Evolutionary conservation across 352 stramenopile species (phyloP).

Genomic region (Pythium plurisporium): DNA sequence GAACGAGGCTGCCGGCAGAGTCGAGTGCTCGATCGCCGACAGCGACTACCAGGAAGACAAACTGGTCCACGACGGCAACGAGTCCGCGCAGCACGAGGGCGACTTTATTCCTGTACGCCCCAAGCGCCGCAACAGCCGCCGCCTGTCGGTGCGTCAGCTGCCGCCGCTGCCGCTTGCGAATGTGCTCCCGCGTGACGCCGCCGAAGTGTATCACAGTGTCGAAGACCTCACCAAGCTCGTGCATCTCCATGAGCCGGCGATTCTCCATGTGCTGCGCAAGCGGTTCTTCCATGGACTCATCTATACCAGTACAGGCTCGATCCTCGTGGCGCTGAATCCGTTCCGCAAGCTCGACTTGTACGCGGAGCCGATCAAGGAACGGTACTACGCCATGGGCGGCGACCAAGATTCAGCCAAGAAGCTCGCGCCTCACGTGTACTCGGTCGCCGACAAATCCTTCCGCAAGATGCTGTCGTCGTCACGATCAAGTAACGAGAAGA

Average conservation of each 20-base stretch:
- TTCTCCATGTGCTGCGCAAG: slow-evolving; percentile 78
- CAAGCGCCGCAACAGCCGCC: slow-evolving; percentile 49
- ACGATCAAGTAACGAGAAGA: slow-evolving; percentile 31
- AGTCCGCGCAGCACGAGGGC: slow-evolving; percentile 21
- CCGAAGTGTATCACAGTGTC: slow-evolving; percentile 59
- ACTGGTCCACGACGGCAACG: slow-evolving; percentile 21
- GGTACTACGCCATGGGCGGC: slow-evolving; percentile 59
- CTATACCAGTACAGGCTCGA: slow-evolving; percentile 87
- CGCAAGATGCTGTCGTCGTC: slow-evolving; percentile 71
- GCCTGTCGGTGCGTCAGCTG: slow-evolving; percentile 35
- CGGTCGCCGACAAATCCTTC: slow-evolving; percentile 78
- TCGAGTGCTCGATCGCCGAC: slow-evolving; percentile 58
- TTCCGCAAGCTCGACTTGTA: slow-evolving; percentile 74
- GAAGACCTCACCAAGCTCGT: slow-evolving; percentile 90
- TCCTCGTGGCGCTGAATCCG: slow-evolving; percentile 83
- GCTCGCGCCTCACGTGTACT: slow-evolving; percentile 83
- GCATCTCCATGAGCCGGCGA: slow-evolving; percentile 88
- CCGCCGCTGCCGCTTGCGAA: slow-evolving; percentile 31
- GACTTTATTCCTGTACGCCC: slow-evolving; percentile 41
- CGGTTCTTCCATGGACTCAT: slow-evolving; percentile 84
- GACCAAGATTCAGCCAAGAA: slow-evolving; percentile 48
- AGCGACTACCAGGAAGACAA: slow-evolving; percentile 22
- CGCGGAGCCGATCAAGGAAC: slow-evolving; percentile 57
- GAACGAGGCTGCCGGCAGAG: slow-evolving; percentile 31
- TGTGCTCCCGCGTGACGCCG: slow-evolving; percentile 56